Evolutionary conservation across 1,284 basidiomycete species (phyloP), one percentile per base, ranked within the genome.

Genomic region (Ustilago bromivora): DNA sequence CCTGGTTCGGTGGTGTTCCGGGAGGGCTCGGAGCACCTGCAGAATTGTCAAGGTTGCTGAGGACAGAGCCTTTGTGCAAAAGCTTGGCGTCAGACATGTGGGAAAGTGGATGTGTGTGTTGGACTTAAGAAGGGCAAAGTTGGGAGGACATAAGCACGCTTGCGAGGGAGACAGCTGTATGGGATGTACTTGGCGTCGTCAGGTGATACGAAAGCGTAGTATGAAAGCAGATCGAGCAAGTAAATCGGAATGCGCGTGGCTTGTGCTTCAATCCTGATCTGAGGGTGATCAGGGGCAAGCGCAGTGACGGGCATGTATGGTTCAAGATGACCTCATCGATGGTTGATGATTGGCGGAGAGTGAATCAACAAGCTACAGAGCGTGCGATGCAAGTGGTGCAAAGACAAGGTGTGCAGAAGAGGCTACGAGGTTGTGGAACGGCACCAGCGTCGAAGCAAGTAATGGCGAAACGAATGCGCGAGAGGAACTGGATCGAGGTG

Each of bases 41-140:
- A 5, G 63, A 46, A n/a, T 57, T 52, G 10, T 75, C 72, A 23
- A 70, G 55, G 54, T 75, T 75, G 64, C 72, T 75, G 15, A 75
- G 61, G 7, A 75, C 72, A 7, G 72, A 75, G 31, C 72, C 72
- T 32, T 75, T 75, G 31, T 70, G 66, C 1, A 49, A 3, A 4
- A 64, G 40, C 17, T 56, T 75, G 17, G 62, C 15, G 8, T 71
- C 69, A 2, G 69, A 71, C 69, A 71, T 71, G 47, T 49, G n/a
- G 23, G 47, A 49, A 49, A 49, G 47, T 49, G 5, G 47, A 49
- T 49, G 47, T 19, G 47, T 46, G 31, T 49, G 55, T 49, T 43
- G 47, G 4, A n/a, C 17, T 35, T 49, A 13, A 12, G 32, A 4
- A 40, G 38, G 23, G 12, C n/a, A 28, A 17, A 13, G 4, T 28